Conservation (phyloP, 352 stramenopile genomes). For the Phytophthora aleatoria region DNA sequence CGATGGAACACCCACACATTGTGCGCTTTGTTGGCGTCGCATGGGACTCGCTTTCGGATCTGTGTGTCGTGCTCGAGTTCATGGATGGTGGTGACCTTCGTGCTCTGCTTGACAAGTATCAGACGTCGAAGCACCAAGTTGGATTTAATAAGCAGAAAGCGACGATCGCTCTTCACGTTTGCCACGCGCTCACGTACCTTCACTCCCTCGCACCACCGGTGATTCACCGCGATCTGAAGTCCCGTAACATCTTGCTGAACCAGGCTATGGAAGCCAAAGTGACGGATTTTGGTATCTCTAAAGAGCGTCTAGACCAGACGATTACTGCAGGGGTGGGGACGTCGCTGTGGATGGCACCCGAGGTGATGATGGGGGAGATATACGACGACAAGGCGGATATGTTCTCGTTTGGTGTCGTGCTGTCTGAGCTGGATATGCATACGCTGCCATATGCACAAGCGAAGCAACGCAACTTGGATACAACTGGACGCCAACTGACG, state of each 20-base stretch:
- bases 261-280: background rate
- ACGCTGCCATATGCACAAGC: slow-evolving; percentile 6
- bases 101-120: background rate
- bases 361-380: slow-evolving; percentile 1
- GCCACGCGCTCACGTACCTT: background rate
- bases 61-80: background rate
- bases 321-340: slow-evolving; percentile 29
- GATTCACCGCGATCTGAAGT: background rate
- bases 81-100: background rate
- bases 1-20: background rate
- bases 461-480: slow-evolving; percentile 2
- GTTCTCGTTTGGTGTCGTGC: slow-evolving; percentile 5
- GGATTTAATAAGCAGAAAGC: background rate
- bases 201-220: background rate
- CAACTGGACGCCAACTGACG: slow-evolving; percentile 8
- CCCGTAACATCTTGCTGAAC: background rate
- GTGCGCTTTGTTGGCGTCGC: background rate
- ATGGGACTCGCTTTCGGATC: background rate
- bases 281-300: background rate
- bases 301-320: background rate
- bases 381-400: slow-evolving; percentile 8
- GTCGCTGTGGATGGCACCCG: background rate
- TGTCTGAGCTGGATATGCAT: slow-evolving; percentile 4
- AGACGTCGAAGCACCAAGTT: background rate
- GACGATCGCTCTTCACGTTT: background rate